Evolutionary conservation across 257 asterid species (phyloP), one percentile per base, ranked within the genome.

Genomic region (Plectranthus barbatus): DNA sequence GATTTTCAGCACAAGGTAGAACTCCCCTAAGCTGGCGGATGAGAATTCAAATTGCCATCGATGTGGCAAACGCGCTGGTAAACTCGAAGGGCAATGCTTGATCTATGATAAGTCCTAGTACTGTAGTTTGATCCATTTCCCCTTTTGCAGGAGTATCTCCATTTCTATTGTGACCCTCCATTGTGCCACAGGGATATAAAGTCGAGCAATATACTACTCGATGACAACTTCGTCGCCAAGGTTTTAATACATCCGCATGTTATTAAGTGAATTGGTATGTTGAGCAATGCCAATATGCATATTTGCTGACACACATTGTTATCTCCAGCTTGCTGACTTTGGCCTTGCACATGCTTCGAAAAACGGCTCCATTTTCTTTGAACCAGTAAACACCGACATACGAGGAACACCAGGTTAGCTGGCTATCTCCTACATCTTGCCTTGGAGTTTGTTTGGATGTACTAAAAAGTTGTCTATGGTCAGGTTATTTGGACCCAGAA

Each of bases 31-130:
- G 84, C 79, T 93, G 99, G 97, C 78, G 68, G 45, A 72, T 84
- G 24, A 84, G 99, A 75, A 78, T 90, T 75, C 99, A 85, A 74
- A 78, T 93, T 45, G 92, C 96, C 46, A 84, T 90, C 36, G 99
- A 87, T 65, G 88, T 93, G 45, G 99, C 99, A 24, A 93, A 93
- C 73, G 97, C 97, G 19, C 77, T 93, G 94, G 99, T 93, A 84
- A 73, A 52, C 46, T 52, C 3, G 29, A 10, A 15, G 10, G 66
- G 50, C 39, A 40, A 46, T 21, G 60, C 56, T 31, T 1, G 9
- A 42, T 61, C 39, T 21, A 42, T 8, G 48, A 18, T 17, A 50
- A 6, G 56, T 34, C 15, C 48, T 23, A 24, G 9, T 59, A 18
- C 29, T 13, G 23, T 5, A 50, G 47, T 19, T 49, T 60, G 10